phyloP scores from a whole-genome alignment of 768 basidiomycete species.

The Coprinellus micaceus region DNA sequence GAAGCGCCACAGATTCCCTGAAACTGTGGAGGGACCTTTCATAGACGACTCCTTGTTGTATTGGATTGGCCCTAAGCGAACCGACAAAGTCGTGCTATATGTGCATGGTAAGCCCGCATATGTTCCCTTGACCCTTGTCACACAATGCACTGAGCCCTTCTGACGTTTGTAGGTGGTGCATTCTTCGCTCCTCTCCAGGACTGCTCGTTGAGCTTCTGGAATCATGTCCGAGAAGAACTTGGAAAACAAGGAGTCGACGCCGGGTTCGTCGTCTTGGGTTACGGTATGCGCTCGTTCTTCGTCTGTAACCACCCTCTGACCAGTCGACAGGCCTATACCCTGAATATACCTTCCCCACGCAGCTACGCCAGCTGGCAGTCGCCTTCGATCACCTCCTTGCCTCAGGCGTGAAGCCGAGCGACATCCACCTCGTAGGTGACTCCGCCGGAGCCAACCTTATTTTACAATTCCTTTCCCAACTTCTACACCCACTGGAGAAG shows the following conservation, averaged over 20 bases:
- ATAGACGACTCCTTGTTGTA: slow-evolving; percentile 23
- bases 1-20: slow-evolving; percentile 14
- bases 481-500: slow-evolving; percentile 31
- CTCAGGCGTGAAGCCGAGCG: slow-evolving; percentile 25
- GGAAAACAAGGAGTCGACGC: slow-evolving; percentile 19
- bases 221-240: slow-evolving; percentile 24
- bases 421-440: slow-evolving; percentile 35
- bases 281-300: slow-evolving; percentile 21
- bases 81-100: slow-evolving; percentile 30
- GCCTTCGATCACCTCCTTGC: slow-evolving; percentile 31
- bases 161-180: slow-evolving; percentile 29
- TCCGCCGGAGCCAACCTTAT: slow-evolving; percentile 38
- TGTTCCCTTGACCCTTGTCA: not conserved
- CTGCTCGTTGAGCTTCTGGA: slow-evolving; percentile 24
- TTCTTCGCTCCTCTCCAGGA: slow-evolving; percentile 24
- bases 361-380: slow-evolving; percentile 26
- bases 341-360: slow-evolving; percentile 31
- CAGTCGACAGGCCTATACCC: slow-evolving; percentile 30
- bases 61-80: slow-evolving; percentile 30
- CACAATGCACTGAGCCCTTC: too few species aligned
- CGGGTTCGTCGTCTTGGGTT: slow-evolving; percentile 28
- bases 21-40: slow-evolving; percentile 22
- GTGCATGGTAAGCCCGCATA: slow-evolving; percentile 24
- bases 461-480: slow-evolving; percentile 33
- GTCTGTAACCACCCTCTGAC: not conserved